These are phyloP conservation scores for Spinacia oleracea DNA, from an alignment of 179 eudicot species.

Conservation along the genomic window DNA sequence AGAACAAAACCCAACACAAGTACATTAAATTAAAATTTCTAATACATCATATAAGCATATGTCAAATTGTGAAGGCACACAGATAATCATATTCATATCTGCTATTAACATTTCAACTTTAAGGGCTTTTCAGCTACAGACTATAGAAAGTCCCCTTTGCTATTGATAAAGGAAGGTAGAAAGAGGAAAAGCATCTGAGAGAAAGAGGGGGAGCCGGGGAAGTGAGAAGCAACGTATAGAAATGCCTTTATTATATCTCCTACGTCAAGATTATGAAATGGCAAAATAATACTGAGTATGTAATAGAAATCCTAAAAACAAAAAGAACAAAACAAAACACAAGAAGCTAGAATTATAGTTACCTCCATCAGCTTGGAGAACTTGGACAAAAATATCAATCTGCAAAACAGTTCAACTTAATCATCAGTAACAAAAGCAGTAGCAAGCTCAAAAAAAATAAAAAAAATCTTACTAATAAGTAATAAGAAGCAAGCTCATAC, in stretches of 20 bases:
- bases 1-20: no score
- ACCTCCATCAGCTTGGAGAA: slow-evolving; percentile 99
- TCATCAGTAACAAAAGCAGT: neutral
- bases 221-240: neutral
- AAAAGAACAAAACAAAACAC: neutral
- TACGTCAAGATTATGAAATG: no score
- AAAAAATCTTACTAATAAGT: no score
- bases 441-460: slow-evolving; percentile 11
- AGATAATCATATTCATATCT: neutral
- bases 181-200: neutral
- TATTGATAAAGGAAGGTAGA: neutral
- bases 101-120: neutral
- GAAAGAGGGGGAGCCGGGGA: neutral
- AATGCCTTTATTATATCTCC: neutral
- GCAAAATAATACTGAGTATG: no score
- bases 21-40: no score
- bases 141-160: neutral
- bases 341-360: slow-evolving; percentile 4
- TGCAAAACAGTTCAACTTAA: slow-evolving; percentile 35
- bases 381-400: slow-evolving; percentile 97
- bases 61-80: neutral
- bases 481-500: slow-evolving; percentile 10
- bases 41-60: neutral
- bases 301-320: neutral
- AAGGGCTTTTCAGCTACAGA: neutral